These are phyloP conservation scores for Auricularia heimuer DNA, from an alignment of 768 basidiomycete species.

Conservation along the genomic window DNA sequence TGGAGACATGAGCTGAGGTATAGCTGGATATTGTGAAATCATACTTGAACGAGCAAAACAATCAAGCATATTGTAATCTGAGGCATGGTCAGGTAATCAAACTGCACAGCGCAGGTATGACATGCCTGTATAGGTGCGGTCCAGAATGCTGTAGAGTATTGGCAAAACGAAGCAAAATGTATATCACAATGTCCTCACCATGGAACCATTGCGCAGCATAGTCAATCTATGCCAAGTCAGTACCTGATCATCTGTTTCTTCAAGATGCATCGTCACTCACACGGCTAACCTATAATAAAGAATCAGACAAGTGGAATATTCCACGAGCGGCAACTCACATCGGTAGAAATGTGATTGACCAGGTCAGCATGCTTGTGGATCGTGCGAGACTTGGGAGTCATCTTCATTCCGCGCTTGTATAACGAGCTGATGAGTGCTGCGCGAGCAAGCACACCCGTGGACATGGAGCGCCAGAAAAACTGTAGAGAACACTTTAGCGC, in stretches of 20 bases:
- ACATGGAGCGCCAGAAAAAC: conserved; percentile 67
- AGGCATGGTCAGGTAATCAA: not conserved
- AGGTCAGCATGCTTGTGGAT: conserved; percentile 50
- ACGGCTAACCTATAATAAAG: conserved; percentile 6
- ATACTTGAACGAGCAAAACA: conserved; percentile 40
- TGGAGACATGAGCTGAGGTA: not conserved
- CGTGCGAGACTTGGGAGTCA: conserved; percentile 58
- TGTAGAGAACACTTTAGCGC: conserved; percentile 11
- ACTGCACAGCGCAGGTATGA: not conserved
- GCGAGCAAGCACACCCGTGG: conserved; percentile 53
- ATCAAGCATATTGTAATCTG: conserved; percentile 39
- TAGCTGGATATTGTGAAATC: conserved; percentile 19
- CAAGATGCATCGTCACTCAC: not conserved
- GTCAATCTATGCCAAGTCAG: conserved; percentile 21
- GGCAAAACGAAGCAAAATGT: conserved; percentile 7
- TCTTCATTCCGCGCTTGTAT: conserved; percentile 56
- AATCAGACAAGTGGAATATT: not conserved
- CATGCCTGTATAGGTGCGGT: conserved; percentile 56
- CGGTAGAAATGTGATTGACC: conserved; percentile 54
- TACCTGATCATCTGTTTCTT: not conserved
- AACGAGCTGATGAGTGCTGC: conserved; percentile 59
- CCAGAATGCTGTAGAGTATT: conserved; percentile 34
- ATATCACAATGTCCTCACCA: conserved; percentile 11
- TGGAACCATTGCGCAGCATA: conserved; percentile 58
- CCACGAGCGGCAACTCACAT: conserved; percentile 32